Base-by-base conservation (phyloP, 2,329 filamentous ascomycete genomes). In the Ophiobolus disseminans region DNA sequence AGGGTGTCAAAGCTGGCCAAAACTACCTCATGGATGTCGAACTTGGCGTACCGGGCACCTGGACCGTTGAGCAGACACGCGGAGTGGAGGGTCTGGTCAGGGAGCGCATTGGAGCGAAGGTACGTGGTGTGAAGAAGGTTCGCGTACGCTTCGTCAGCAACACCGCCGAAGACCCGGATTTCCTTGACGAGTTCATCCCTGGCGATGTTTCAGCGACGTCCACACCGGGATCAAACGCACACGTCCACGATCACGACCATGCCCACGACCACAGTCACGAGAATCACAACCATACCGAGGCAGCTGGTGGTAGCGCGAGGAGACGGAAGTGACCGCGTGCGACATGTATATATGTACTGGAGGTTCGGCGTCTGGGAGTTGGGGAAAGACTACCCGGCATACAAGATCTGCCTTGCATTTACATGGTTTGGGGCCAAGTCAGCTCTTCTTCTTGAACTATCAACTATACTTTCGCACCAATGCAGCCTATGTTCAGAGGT, bases 11-110 rank as follows among this genome's bases (percentile, higher is more conserved):
- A 76, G 94, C 91, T 3, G 94, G 94, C 22, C 94, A 97, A 73
- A 99, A 97, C 76, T 97, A 95, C 70, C 80, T 97, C 22, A 86
- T 97, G 62, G 94, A 97, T 62, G 73, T 99, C 6, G 92, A 96
- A 72, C 76, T 97, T 53, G 88, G 85, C 2, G 89, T 95, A 13
- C 91, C 93, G 0, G 82, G 81, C 17, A 77, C 78, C 25, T 96
- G 89, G 88, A 88, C 88, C 0, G 78, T 99, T 5, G 83, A 86
- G 43, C 83, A 88, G 45, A 83, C 87, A 6, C 80, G 84, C 28
- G 76, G 81, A 13, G 79, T 96, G 11, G 94, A 99, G 73, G 83
- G 88, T 26, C 76, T 80, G 2, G 81, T 97, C 26, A 84, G 94
- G 51, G 81, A 86, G 35, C 81, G 81, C 47, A 82, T 97, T 20